Base-by-base conservation (phyloP, 2,329 filamentous ascomycete genomes). In the Neofusicoccum sp. region DNA sequence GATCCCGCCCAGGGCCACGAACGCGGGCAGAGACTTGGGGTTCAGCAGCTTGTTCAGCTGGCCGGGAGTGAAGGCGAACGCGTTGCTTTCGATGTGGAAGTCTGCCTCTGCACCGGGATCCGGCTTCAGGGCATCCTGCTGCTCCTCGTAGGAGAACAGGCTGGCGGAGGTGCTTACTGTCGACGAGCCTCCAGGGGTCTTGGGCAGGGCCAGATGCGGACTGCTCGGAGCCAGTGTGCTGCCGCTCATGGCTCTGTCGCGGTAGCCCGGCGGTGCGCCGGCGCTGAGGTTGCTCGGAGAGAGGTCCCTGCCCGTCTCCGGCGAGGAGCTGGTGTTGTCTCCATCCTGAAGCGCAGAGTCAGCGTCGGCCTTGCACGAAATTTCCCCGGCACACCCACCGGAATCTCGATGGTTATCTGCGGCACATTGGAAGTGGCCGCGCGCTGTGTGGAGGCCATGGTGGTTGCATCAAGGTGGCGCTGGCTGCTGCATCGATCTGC, bases 51-150 rank as follows among this genome's bases (percentile, higher is more conserved):
- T 93, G 64, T 87, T 88, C 64, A 97, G 80, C 70, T 96, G 88
- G 12, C 93, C 92, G 9, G 87, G 87, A 1, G 87, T 86, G 71
- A 91, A 96, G 14, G 91, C 92, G 69, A 96, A 96, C 0, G 89
- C 88, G 71, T 95, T 96, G 36, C 24, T 20, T 20, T 88, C 82
- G 9, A 93, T 82, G 44, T 84, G 68, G 67, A 96, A 96, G 64
- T 93, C 90, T 16, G 78, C 80, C 71, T 93, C 89, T 57, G 87
- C 89, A 6, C 87, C 88, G 1, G 86, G 88, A 70, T 96, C 91
- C 0, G 91, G 89, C 53, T 82, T 85, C 63, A 96, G 77, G 0
- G 91, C 91, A 64, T 88, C 83, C 45, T 84, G 51, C n/a, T 61
- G 61, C 34, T 63, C n/a, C 63, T 67, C n/a, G 64, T 45, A 14